A percentile compares a stretch with the other conserved stretches of the same genome.
phyloP scores from a whole-genome alignment of 768 basidiomycete genomes.

The Termitomyces eurrhizus region DNA sequence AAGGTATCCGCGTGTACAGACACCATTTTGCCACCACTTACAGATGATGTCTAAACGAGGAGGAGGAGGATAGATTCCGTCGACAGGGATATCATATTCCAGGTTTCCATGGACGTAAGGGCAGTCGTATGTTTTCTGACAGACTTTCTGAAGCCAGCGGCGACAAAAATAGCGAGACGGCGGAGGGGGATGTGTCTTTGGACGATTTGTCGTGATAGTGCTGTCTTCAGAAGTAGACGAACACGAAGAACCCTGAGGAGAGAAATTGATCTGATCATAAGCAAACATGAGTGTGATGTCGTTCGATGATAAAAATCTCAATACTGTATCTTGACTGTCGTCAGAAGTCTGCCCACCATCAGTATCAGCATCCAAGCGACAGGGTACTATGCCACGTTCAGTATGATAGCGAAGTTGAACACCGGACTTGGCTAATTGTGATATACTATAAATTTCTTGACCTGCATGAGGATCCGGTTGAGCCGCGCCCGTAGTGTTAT shows the following conservation, averaged over 20 bases:
- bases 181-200: slow-evolving; percentile 8
- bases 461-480: too few species aligned
- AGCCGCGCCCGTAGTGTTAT: neutral
- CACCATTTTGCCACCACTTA: neutral
- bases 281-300: neutral
- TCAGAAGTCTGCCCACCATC: slow-evolving; percentile 11
- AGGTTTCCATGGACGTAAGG: slow-evolving; percentile 13
- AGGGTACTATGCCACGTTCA: slow-evolving; percentile 1
- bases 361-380: neutral
- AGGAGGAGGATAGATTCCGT: slow-evolving; percentile 6
- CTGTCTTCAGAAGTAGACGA: slow-evolving; percentile 8
- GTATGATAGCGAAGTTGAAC: slow-evolving; percentile 6
- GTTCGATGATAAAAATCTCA: neutral
- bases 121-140: slow-evolving; percentile 20
- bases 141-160: slow-evolving; percentile 18
- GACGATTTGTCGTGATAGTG: neutral
- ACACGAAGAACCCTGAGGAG: slow-evolving; percentile 7
- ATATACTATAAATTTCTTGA: neutral
- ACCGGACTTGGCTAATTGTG: neutral
- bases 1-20: slow-evolving; percentile 7
- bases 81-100: slow-evolving; percentile 13
- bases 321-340: slow-evolving; percentile 2
- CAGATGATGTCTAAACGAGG: neutral
- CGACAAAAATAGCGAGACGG: slow-evolving; percentile 7
- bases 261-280: slow-evolving; percentile 1